Base-by-base conservation (phyloP, 2,329 filamentous ascomycete species). In the Phialemoniopsis sp. region DNA sequence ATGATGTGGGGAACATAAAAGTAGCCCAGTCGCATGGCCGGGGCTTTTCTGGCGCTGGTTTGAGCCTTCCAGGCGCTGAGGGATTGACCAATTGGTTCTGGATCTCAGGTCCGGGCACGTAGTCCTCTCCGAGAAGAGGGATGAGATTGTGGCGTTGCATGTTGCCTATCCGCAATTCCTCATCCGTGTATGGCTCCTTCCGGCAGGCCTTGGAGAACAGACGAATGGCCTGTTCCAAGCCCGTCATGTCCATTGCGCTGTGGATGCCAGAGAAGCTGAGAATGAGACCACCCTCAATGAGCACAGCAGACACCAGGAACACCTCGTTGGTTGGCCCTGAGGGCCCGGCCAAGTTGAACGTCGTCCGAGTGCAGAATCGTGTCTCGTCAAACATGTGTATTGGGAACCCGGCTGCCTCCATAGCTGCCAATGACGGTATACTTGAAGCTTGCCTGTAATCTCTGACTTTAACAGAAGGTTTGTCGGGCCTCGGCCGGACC, bases 221-320 rank as follows among this genome's bases (percentile, higher is more conserved):
- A 3, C 53, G 42, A 13, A 76, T 70, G 13, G 75, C 44, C 16
- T 66, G 59, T 3, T 57, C 68, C 45, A 72, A 65, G 2, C 72
- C 75, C 1, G 60, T 62, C 55, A 72, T 69, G 39, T 80, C 76
- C 62, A 76, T 70, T 1, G 58, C 52, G 6, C 62, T 60, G 45
- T 80, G 76, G 17, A 74, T 64, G 8, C 58, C 63, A 19, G 62
- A 61, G 17, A 77, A 56, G 3, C 67, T 72, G 8, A 80, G 58
- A 2, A 80, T 43, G 0, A 80, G 46, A 0, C 73, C 75, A 4
- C 66, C 71, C 2, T 46, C 38, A 29, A 78, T 64, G 38, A 74
- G 67, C 35, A 63, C 76, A 2, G 62, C 61, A 45, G 77, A 73
- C 2, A 75, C 43, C 1, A 68, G 43, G 32, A 78, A 52, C 1